Base-by-base conservation (phyloP, 2,329 filamentous ascomycete genomes). In the Ampelomyces quisqualis region DNA sequence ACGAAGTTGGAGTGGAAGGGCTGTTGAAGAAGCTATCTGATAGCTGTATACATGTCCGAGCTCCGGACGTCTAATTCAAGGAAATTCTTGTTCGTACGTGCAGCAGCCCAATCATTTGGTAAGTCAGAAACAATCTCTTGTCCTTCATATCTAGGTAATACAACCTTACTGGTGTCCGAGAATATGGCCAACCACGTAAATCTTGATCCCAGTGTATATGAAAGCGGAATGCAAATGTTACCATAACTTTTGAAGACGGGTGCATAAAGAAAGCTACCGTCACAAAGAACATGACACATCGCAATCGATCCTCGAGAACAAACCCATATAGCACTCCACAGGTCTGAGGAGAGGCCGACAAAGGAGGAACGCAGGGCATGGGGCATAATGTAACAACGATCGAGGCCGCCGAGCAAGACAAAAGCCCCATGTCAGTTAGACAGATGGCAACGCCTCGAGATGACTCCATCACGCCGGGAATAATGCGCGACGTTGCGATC, bases 31-130 rank as follows among this genome's bases (percentile, higher is more conserved):
- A 50, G 64, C 58, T 63, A 61, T 47, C 46, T 34, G 46, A 45
- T 41, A 53, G 49, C 54, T 64, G 60, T 56, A 56, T 65, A 64
- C 58, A 65, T 64, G 60, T 55, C 51, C 52, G 55, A 54, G 53
- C 59, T 59, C 50, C 48, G 44, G 53, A 48, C 51, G 48, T 64
- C 58, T 64, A 50, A 38, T 42, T 32, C 34, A 24, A 11, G 15
- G 22, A 35, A 35, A 8, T 11, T n/a, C 15, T 35, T 17, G 22
- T 17, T 35, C 14, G 11, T 22, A 18, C 33, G 24, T n/a, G n/a
- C 21, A 13, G 33, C 22, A 26, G n/a, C n/a, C 22, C 7, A 26
- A 26, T 11, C 21, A 35, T 35, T n/a, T n/a, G n/a, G n/a, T n/a
- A n/a, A n/a, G n/a, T n/a, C n/a, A n/a, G n/a, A n/a, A n/a, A n/a